These are phyloP conservation scores for Tolypocladium tropicale DNA, from an alignment of 2,329 filamentous ascomycete species.

Conservation along the genomic window DNA sequence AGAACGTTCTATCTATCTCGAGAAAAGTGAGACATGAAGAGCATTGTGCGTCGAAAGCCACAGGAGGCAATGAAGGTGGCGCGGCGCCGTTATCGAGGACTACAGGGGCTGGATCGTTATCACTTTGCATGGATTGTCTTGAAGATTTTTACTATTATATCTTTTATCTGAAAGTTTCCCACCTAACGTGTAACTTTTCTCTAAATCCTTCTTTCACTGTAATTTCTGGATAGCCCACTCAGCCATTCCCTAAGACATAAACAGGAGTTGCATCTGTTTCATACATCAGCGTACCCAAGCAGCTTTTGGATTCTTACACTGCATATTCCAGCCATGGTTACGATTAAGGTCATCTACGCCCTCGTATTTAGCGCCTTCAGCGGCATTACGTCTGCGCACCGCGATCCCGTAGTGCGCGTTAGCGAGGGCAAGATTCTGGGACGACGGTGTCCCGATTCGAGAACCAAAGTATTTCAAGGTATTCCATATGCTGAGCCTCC, in stretches of 20 bases:
- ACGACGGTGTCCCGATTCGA: background rate
- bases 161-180: too few relatives aligned
- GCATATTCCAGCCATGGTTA: background rate
- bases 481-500: background rate
- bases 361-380: background rate
- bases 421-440: background rate
- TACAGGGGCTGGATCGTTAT: too few relatives aligned
- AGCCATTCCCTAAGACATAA: too few relatives aligned
- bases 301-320: too few relatives aligned
- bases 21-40: background rate
- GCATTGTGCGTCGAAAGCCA: background rate
- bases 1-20: too few relatives aligned
- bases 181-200: too few relatives aligned
- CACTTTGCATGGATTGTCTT: too few relatives aligned
- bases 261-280: too few relatives aligned
- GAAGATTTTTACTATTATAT: too few relatives aligned
- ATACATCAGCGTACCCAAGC: background rate
- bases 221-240: too few relatives aligned
- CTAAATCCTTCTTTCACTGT: too few relatives aligned
- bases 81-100: too few relatives aligned
- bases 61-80: background rate
- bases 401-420: background rate
- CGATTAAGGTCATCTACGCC: background rate
- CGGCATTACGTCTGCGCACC: background rate
- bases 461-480: background rate